Percentiles rank a stretch among this genome's conserved stretches.
phyloP scores from a whole-genome alignment of 805 yeast genomes.

The Saccharomycopsis sp. region DNA sequence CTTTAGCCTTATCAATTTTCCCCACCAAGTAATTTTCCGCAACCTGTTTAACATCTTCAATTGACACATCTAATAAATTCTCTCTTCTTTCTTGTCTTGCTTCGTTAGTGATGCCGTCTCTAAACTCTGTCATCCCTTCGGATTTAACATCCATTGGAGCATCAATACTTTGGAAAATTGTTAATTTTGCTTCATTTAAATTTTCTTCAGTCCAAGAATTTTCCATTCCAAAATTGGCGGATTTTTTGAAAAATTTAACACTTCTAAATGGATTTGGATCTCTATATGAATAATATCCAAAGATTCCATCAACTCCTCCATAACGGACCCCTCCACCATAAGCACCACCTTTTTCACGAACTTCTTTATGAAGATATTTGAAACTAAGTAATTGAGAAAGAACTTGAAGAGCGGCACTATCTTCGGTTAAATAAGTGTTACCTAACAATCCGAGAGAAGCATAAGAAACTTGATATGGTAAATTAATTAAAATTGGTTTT shows the following conservation, averaged over 20 bases:
- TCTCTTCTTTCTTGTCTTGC: slow-evolving; percentile 76
- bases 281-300: slow-evolving; percentile 81
- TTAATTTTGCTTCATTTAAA: slow-evolving; percentile 79
- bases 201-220: slow-evolving; percentile 52
- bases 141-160: slow-evolving; percentile 75
- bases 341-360: slow-evolving; percentile 95
- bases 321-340: slow-evolving; percentile 93
- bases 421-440: slow-evolving; percentile 52
- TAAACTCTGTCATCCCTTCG: slow-evolving; percentile 63
- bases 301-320: slow-evolving; percentile 69
- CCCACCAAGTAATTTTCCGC: slow-evolving; percentile 53
- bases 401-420: slow-evolving; percentile 80
- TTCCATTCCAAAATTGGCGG: slow-evolving; percentile 38
- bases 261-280: slow-evolving; percentile 83
- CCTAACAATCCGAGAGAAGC: slow-evolving; percentile 61
- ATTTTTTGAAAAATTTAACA: slow-evolving; percentile 42
- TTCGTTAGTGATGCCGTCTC: slow-evolving; percentile 63
- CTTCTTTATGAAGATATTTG: slow-evolving; percentile 76
- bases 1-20: slow-evolving; percentile 20
- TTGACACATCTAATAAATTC: slow-evolving; percentile 53
- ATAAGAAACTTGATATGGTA: slow-evolving; percentile 87
- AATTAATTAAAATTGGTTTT: slow-evolving; percentile 33
- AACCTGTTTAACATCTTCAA: slow-evolving; percentile 50
- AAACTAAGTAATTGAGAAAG: slow-evolving; percentile 72
- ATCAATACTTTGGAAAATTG: slow-evolving; percentile 85